These are phyloP conservation scores for Globisporangium parvum DNA, from an alignment of 352 stramenopile genomes.

Conservation along the genomic window DNA sequence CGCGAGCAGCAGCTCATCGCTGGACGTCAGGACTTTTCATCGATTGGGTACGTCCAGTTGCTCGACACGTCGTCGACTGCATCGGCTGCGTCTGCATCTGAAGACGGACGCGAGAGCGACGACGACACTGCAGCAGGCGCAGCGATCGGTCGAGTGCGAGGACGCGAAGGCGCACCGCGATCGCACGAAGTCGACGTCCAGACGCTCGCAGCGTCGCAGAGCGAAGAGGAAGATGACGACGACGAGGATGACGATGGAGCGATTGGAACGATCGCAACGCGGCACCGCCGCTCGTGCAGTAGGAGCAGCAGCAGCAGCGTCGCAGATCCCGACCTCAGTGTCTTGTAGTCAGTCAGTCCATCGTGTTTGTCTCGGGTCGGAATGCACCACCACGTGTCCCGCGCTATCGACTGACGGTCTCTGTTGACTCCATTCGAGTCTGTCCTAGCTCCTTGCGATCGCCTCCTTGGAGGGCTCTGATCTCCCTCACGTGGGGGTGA, in stretches of 20 bases:
- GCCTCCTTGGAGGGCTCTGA: too few species aligned
- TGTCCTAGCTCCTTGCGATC: too few species aligned
- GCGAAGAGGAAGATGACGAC: not conserved
- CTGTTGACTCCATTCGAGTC: too few species aligned
- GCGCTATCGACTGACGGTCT: not conserved
- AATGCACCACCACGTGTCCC: not conserved
- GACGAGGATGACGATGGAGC: not conserved
- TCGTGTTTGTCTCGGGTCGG: too few species aligned
- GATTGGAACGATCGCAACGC: not conserved
- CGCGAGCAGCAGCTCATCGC: constrained; percentile 40
- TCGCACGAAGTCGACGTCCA: not conserved
- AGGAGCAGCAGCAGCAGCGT: not conserved
- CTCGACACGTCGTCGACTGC: constrained; percentile 29
- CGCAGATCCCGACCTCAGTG: not conserved
- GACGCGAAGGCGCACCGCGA: too few species aligned
- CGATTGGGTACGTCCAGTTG: constrained; percentile 37
- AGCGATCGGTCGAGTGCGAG: too few species aligned
- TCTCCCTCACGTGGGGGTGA: not conserved
- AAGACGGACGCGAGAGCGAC: constrained; percentile 11
- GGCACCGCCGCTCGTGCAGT: not conserved
- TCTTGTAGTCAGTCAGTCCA: not conserved
- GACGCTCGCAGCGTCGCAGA: not conserved
- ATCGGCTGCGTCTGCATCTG: constrained; percentile 3
- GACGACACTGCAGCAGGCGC: not conserved
- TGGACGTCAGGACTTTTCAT: constrained; percentile 31